Evolutionary conservation across 1,284 basidiomycete genomes (phyloP), one percentile per base, ranked within the genome.

Genomic region (Ustilago sp.): DNA sequence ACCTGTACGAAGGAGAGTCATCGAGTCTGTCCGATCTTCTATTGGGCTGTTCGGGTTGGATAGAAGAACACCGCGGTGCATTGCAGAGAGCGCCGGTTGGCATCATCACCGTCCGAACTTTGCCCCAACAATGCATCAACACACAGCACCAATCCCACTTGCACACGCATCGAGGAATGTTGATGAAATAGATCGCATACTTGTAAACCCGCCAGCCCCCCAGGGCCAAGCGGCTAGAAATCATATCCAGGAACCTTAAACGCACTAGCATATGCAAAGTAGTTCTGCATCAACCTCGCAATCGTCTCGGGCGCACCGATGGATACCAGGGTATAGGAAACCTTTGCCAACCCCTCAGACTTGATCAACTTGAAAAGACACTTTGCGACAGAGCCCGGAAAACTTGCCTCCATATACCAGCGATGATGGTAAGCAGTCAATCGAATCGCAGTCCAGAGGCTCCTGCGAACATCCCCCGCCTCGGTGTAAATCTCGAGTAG

Each of bases 401-500:
- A 98, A 92, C 69, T 68, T 13, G 79, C 82, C 67, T 88, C 87
- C 81, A 84, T 82, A 77, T 88, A 88, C 87, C 87, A 88, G 47
- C 90, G 84, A 77, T 90, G 89, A 86, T 96, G 93, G 88, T 98
- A 98, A 23, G 94, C 94, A 34, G 94, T 94, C 59, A 98, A 90
- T 50, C 94, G 90, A 74, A 98, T 93, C 1, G 94, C 95, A 1
- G 93, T 93, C 87, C 96, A 95, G 72, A 99, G 90, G 53, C 91
- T 92, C 45, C 94, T 89, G 83, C 93, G 93, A 56, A 99, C 91
- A 85, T 98, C 96, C 1, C 93, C 92, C 80, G 97, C 94, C 12
- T 94, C 94, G 5, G 94, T 92, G 82, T 98, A 99, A 88, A 92
- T 93, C 87, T 98, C 95, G 87, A 99, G 90, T 60, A 99, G 87